Evolutionary conservation across 169 alveolate species (phyloP).

Genomic region (Amoebophrya sp.): DNA sequence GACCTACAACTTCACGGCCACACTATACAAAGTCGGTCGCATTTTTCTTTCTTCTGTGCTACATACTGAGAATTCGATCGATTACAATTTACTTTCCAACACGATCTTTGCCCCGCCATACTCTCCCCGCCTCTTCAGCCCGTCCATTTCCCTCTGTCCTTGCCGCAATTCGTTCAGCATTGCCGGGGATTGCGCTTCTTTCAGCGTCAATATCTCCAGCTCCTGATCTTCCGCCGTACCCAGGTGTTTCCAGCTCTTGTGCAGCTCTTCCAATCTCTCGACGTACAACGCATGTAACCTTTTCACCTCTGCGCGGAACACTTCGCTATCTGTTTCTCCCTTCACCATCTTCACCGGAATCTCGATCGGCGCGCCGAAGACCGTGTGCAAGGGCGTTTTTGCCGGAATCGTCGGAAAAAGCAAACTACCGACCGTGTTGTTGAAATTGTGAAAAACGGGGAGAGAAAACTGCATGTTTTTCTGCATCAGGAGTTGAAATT

Average conservation of each 20-base stretch:
- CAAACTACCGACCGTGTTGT: neutral
- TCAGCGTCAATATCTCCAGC: neutral
- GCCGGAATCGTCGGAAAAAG: neutral
- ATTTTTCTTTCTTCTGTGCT: too few species aligned
- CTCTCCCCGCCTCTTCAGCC: too few species aligned
- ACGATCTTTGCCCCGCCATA: too few species aligned
- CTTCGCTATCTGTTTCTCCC: neutral
- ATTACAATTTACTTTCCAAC: too few species aligned
- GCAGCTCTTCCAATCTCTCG: neutral
- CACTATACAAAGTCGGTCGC: too few species aligned
- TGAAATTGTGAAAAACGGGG: neutral
- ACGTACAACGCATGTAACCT: neutral
- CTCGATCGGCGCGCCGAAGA: neutral
- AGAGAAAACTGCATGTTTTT: neutral
- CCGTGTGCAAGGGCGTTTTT: neutral
- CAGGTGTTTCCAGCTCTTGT: neutral
- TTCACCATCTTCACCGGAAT: neutral
- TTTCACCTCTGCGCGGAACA: neutral
- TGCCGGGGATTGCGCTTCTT: neutral
- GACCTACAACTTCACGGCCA: too few species aligned
- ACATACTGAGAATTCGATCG: too few species aligned
- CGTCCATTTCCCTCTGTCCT: neutral
- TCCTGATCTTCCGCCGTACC: neutral
- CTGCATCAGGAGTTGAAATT: neutral
- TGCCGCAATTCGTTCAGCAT: neutral